A percentile compares a stretch with the other conserved stretches of the same genome.
phyloP scores from a whole-genome alignment of 1,284 basidiomycete species.

The Neonothopanus nambi region DNA sequence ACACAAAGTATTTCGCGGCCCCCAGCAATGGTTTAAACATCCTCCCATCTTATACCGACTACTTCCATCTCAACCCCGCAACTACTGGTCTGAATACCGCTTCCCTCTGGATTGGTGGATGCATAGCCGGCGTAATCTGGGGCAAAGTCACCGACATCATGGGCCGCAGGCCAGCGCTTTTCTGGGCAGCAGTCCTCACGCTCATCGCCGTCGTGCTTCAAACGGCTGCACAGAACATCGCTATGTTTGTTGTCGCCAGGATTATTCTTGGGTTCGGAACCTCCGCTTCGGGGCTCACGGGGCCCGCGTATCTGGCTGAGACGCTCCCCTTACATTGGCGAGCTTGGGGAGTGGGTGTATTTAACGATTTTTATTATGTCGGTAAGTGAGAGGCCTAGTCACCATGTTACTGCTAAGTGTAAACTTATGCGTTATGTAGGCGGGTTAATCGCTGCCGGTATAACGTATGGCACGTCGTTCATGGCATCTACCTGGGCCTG shows the following conservation, averaged over 20 bases:
- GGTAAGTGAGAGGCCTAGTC: constrained; percentile 9
- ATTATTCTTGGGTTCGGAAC: constrained; percentile 25
- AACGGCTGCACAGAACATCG: constrained; percentile 22
- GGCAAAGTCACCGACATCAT: constrained; percentile 23
- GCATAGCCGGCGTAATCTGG: constrained; percentile 23
- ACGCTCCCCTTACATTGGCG: constrained; percentile 24
- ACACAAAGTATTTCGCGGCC: neutral
- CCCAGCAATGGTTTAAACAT: constrained; percentile 23
- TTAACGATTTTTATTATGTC: constrained; percentile 21
- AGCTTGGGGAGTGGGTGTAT: constrained; percentile 24
- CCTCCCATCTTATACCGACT: constrained; percentile 21
- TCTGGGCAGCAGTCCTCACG: constrained; percentile 16
- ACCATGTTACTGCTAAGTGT: neutral
- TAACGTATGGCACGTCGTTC: constrained; percentile 23
- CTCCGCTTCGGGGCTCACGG: constrained; percentile 21
- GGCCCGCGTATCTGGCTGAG: constrained; percentile 24
- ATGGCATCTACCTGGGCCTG: constrained; percentile 28
- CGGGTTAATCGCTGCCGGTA: constrained; percentile 18
- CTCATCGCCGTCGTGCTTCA: constrained; percentile 21
- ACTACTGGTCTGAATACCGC: constrained; percentile 22
- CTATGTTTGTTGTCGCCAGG: constrained; percentile 22
- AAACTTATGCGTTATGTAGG: constrained; percentile 1
- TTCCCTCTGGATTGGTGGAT: constrained; percentile 25
- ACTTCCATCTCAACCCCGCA: constrained; percentile 19
- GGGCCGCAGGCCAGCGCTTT: constrained; percentile 8